These are phyloP conservation scores for Scutellaria baicalensis DNA, from an alignment of 257 asterid species.

Conservation along the genomic window DNA sequence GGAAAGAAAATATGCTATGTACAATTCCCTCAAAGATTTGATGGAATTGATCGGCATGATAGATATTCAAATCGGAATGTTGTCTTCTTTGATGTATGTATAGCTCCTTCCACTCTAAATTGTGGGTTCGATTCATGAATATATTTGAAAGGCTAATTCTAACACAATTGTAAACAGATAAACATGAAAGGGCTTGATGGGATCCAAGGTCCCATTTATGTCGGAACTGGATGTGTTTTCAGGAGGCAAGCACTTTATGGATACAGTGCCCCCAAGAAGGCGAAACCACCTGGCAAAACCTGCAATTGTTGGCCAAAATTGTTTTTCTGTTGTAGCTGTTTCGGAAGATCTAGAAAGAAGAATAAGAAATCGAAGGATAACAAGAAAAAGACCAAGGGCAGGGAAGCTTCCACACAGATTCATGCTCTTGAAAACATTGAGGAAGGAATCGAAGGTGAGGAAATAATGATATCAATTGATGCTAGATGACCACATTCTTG, in stretches of 20 bases:
- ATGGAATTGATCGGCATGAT: conserved; percentile 93
- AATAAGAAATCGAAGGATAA: conserved; percentile 51
- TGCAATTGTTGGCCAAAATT: conserved; percentile 94
- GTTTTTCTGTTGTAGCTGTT: conserved; percentile 41
- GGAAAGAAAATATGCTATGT: conserved; percentile 97
- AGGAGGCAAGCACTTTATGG: conserved; percentile 96
- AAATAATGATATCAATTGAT: not conserved
- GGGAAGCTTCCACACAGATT: conserved; percentile 72
- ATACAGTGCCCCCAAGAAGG: conserved; percentile 86
- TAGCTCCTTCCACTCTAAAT: not conserved
- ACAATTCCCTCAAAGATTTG: conserved; percentile 96
- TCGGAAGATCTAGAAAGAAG: conserved; percentile 56
- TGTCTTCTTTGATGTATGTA: conserved; percentile 88
- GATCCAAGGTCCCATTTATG: conserved; percentile 96
- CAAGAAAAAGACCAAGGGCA: conserved; percentile 62
- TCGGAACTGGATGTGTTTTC: conserved; percentile 96
- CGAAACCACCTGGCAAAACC: conserved; percentile 82
- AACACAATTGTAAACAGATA: conserved; percentile 38
- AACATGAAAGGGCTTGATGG: conserved; percentile 99
- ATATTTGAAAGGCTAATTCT: conserved; percentile 14
- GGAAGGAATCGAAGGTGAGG: conserved; percentile 88
- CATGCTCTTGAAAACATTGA: conserved; percentile 97
- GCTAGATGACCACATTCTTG: no score
- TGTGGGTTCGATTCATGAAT: not conserved
- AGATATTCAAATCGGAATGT: conserved; percentile 93